Conservation (phyloP, 2,329 filamentous ascomycete species). For the Talaromyces piceae region DNA sequence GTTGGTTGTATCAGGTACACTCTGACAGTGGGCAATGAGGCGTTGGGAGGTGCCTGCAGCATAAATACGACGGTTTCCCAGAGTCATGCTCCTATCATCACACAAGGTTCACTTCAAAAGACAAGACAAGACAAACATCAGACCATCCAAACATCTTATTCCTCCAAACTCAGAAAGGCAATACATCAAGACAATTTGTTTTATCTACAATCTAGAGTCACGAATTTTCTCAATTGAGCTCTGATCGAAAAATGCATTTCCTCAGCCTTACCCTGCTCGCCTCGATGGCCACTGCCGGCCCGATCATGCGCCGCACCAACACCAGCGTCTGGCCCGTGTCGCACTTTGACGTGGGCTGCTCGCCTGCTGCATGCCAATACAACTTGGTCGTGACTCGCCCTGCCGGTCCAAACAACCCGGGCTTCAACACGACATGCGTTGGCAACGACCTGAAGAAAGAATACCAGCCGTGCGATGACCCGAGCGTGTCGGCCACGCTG, state of each 20-base stretch:
- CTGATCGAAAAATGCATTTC: constrained; percentile 6
- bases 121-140: not conserved
- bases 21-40: too few species aligned
- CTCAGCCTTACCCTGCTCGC: not conserved
- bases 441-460: constrained; percentile 19
- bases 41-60: too few species aligned
- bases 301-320: not conserved
- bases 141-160: not conserved
- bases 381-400: constrained; percentile 24
- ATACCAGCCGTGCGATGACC: constrained; percentile 19
- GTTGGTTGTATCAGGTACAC: too few species aligned
- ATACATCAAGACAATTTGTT: too few species aligned
- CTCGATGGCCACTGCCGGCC: constrained; percentile 1
- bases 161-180: not conserved
- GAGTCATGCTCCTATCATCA: too few species aligned
- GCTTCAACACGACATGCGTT: constrained; percentile 28
- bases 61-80: not conserved
- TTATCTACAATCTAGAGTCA: too few species aligned
- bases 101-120: not conserved
- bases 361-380: constrained; percentile 26
- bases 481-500: constrained; percentile 7
- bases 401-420: constrained; percentile 22
- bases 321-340: constrained; percentile 21
- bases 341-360: constrained; percentile 25
- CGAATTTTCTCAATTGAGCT: too few species aligned